Evolutionary conservation across 495 filamentous ascomycete species (phyloP), one percentile per base, ranked within the genome.

Genomic region (Achaetomiella virescens): DNA sequence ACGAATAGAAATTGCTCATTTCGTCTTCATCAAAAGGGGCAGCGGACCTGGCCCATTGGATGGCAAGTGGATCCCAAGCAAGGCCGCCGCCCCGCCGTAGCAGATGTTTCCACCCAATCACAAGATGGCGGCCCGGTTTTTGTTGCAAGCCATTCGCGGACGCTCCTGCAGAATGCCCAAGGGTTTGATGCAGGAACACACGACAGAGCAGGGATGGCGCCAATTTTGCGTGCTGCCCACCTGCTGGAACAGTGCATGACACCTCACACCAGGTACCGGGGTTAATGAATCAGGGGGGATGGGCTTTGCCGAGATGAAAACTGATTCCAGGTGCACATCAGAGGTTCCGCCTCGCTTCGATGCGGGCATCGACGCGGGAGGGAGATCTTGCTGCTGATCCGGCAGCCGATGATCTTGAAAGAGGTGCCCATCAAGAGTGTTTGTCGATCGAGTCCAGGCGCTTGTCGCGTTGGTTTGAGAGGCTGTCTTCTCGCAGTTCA

Each of bases 1-100:
- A 61, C 65, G 64, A 67, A 67, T 70, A 57, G 59, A 62, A 67
- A 63, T 65, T 65, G 66, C 66, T 66, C 61, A 70, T 70, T 62
- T 67, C 59, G 61, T 55, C 60, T 63, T 53, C 58, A 66, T 64
- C 59, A 68, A 67, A 66, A 58, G 57, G 65, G 62, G 61, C 15
- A 36, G 48, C 38, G 52, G 38, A 52, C 51, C 48, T 46, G 43
- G 45, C 18, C 38, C 47, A 31, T 17, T 12, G 33, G 10, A 46
- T 41, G 42, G 59, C 31, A 37, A 36, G 27, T 9, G 27, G 27
- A 9, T 31, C 27, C 27, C 48, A 25, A 15, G 17, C 54, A 57
- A 55, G 63, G 61, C 11, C 49, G 15, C 48, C 14, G 27, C 27
- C 27, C 6, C 14, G 49, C 9, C 46, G 15, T 21, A 11, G 17